Base-by-base conservation (phyloP, 2,329 filamentous ascomycete species). In the Microascus cirrosus region DNA sequence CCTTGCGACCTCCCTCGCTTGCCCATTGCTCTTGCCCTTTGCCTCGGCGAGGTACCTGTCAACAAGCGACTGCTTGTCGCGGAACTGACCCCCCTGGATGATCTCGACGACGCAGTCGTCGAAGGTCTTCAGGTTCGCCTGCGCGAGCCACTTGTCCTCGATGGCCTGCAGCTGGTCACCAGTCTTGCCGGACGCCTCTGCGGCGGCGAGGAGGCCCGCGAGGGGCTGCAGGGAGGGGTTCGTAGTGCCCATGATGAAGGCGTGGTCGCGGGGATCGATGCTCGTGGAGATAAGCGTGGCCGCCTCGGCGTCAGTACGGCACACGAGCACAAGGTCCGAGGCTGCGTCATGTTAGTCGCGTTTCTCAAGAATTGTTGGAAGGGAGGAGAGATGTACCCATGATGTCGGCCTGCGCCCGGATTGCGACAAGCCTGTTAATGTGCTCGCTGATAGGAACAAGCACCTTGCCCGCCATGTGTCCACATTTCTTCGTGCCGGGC, bases 391-490 rank as follows among this genome's bases (percentile, higher is more conserved):
- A 15, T 12, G 54, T 74, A 84, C 88, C 94, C 94, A 99, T 97
- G 68, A 99, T 97, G 70, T 99, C 94, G 65, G 94, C 93, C 75
- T 99, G 94, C 4, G 94, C 93, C 60, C 94, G 87, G 71, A 99
- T 97, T 65, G 94, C 92, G 55, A 99, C 91, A 58, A 99, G 81
- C 58, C 94, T 87, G 78, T 96, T 97, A 77, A 97, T 96, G 78
- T 99, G 94, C 77, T 99, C 94, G 74, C 85, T 89, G 70, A 96
- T 95, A 55, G 94, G 94, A 56, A 99, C 94, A 60, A 99, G 80
- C 51, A 97, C 94, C 77, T 97, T 97, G 68, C 94, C 94, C 63
- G 94, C 94, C 94, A 97, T 97, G 77, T 97, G 94, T 62, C 94
- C 94, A 72, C 94, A 99, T 83, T 99, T 99, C 84, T 99, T 99